Evolutionary conservation across 1,139 yeast genomes (phyloP), one percentile per base, ranked within the genome.

Genomic region (Sugiyamaella sp.): DNA sequence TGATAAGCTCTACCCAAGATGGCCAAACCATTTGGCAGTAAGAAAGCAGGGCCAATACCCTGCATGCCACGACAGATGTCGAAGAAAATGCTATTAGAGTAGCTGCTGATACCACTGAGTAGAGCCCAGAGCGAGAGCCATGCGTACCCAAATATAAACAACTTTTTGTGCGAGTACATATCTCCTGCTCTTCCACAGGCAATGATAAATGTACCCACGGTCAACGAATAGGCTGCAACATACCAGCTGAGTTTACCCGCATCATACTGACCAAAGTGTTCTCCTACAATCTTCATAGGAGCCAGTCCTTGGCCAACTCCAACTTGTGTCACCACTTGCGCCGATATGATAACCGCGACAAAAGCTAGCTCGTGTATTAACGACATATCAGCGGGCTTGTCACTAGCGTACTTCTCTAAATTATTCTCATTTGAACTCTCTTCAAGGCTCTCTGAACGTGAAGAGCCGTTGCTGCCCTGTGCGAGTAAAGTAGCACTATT

Each of bases 111-210:
- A 2, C 68, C 74, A n/a, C 81, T 63, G 45, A 82, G 68, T 42
- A 82, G 60, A 2, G 84, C 74, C 77, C 81, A 78, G 0, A 83
- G 44, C 0, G 78, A 71, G 35, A 74, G 71, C 78, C 82, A 76
- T 1, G 67, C 49, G 57, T 74, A 81, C 0, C 87, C 86, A 4
- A 74, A 53, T 1, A 81, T 51, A 60, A 75, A 78, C 54, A 81
- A 60, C 39, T 55, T 65, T 60, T 81, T 81, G 62, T 82, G 81
- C 2, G 89, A 89, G 61, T 73, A 76, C 60, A 81, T 66, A 64
- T 84, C 89, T n/a, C 89, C 89, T 19, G 83, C 63, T 49, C 84
- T 74, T 9, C 89, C 89, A 1, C 84, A 78, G 2, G 80, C 70
- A 35, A 84, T 67, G 53, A 84, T 83, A 56, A 84, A 80, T 0